Conservation (phyloP, 2,329 filamentous ascomycete genomes). For the Verruconis gallopava region DNA sequence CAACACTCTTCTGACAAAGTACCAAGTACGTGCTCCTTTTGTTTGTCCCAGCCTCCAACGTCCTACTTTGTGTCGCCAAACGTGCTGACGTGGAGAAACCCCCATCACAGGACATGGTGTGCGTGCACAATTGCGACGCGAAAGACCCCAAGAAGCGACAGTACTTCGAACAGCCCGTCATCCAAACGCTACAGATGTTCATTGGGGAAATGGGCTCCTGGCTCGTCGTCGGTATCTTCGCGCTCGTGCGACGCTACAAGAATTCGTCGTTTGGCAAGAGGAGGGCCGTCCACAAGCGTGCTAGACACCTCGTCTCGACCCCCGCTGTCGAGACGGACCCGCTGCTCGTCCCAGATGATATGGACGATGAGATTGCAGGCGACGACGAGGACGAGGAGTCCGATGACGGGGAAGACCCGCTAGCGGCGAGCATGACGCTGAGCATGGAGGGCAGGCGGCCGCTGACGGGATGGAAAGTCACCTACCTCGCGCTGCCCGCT, state of each 20-base stretch:
- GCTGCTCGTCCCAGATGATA: slow-evolving; percentile 5
- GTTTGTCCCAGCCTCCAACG: background rate
- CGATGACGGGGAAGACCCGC: slow-evolving; percentile 25
- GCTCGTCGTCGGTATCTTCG: slow-evolving; percentile 66
- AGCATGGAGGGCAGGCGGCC: slow-evolving; percentile 37
- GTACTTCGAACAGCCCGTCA: slow-evolving; percentile 85
- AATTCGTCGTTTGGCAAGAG: slow-evolving; percentile 33
- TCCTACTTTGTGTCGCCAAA: background rate
- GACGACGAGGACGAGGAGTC: slow-evolving; percentile 22
- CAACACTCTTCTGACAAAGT: slow-evolving; percentile 95
- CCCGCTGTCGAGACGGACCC: slow-evolving; percentile 6
- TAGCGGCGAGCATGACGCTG: slow-evolving; percentile 13
- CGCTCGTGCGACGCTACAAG: slow-evolving; percentile 41
- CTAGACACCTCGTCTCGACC: background rate
- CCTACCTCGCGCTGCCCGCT: slow-evolving; percentile 71
- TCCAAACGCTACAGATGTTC: slow-evolving; percentile 97
- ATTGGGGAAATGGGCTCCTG: slow-evolving; percentile 92
- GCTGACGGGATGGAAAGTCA: slow-evolving; percentile 57
- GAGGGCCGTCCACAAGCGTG: background rate
- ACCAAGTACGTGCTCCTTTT: slow-evolving; percentile 49
- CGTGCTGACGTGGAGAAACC: slow-evolving; percentile 2
- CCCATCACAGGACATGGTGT: slow-evolving; percentile 72
- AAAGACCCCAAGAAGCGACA: slow-evolving; percentile 51
- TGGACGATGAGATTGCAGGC: slow-evolving; percentile 31
- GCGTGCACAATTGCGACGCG: slow-evolving; percentile 75